phyloP scores from a whole-genome alignment of 441 rosid species.

The Sinapis alba region DNA sequence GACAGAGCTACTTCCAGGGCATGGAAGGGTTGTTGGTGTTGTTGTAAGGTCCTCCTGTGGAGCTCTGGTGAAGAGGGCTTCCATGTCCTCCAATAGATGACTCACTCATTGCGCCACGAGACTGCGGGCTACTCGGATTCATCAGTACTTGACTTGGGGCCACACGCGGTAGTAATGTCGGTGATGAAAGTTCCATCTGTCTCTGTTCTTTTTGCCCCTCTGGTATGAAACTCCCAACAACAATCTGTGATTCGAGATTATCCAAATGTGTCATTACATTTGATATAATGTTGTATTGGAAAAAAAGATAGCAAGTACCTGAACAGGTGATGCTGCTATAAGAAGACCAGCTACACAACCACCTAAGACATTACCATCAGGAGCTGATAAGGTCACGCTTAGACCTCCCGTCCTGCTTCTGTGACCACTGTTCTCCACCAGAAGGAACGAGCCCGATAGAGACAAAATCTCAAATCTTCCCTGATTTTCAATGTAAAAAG shows the following conservation, averaged over 20 bases:
- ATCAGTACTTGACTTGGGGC: conserved; percentile 40
- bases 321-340: conserved; percentile 72
- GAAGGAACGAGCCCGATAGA: conserved; percentile 62
- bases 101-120: conserved; percentile 71
- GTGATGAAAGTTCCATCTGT: conserved; percentile 39
- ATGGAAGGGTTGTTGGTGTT: conserved; percentile 21
- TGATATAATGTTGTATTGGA: background rate
- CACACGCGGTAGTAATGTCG: conserved; percentile 40
- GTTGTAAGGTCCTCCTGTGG: conserved; percentile 48
- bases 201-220: conserved; percentile 61
- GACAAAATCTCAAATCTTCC: conserved; percentile 73
- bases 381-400: conserved; percentile 58
- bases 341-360: conserved; percentile 80
- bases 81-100: conserved; percentile 65
- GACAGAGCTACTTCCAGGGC: conserved; percentile 31
- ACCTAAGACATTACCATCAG: conserved; percentile 71
- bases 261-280: background rate
- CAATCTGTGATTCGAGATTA: conserved; percentile 49
- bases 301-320: conserved; percentile 45
- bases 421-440: conserved; percentile 59
- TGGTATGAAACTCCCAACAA: conserved; percentile 74
- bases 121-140: conserved; percentile 66
- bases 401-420: conserved; percentile 64
- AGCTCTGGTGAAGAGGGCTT: conserved; percentile 73
- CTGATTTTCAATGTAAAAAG: conserved; percentile 35